These are phyloP conservation scores for Acrocalymma vagum DNA, from an alignment of 2,329 filamentous ascomycete genomes.

Conservation along the genomic window DNA sequence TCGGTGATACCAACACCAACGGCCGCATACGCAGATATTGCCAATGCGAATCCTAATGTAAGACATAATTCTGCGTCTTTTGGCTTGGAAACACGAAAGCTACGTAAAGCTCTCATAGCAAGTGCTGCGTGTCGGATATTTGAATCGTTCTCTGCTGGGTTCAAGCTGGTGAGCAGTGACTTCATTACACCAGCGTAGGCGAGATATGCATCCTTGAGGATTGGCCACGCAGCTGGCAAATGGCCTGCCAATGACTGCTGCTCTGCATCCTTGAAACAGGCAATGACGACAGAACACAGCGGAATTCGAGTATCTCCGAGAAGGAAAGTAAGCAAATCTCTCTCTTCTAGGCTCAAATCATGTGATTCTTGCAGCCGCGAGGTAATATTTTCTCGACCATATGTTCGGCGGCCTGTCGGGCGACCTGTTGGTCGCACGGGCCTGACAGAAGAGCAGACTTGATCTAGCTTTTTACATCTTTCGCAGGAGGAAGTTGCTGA, in stretches of 20 bases:
- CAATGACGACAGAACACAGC: slow-evolving; percentile 9
- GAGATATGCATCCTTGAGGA: slow-evolving; percentile 14
- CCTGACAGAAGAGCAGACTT: slow-evolving; percentile 11
- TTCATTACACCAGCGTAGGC: slow-evolving; percentile 10
- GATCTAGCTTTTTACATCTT: slow-evolving; percentile 10
- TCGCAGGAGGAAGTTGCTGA: slow-evolving; percentile 6
- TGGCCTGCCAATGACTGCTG: slow-evolving; percentile 6
- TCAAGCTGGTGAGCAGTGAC: slow-evolving; percentile 3
- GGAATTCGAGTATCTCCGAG: slow-evolving; percentile 5
- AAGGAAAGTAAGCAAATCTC: slow-evolving; percentile 7
- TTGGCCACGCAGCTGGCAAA: slow-evolving; percentile 9
- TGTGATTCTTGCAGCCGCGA: background rate
- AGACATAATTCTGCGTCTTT: slow-evolving; percentile 13
- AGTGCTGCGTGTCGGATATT: slow-evolving; percentile 7
- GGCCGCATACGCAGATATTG: slow-evolving; percentile 7
- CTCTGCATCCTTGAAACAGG: slow-evolving; percentile 9
- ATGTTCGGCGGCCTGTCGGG: too few relatives aligned
- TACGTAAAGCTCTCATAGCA: slow-evolving; percentile 10
- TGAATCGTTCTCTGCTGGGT: slow-evolving; percentile 2
- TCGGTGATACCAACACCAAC: slow-evolving; percentile 10
- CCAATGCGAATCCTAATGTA: slow-evolving; percentile 8
- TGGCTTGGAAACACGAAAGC: slow-evolving; percentile 6
- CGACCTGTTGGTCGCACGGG: slow-evolving; percentile 12
- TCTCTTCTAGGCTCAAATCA: slow-evolving; percentile 8
- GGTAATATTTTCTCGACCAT: background rate